Conservation (phyloP, 441 rosid genomes). For the Rhodomyrtus psidioides region DNA sequence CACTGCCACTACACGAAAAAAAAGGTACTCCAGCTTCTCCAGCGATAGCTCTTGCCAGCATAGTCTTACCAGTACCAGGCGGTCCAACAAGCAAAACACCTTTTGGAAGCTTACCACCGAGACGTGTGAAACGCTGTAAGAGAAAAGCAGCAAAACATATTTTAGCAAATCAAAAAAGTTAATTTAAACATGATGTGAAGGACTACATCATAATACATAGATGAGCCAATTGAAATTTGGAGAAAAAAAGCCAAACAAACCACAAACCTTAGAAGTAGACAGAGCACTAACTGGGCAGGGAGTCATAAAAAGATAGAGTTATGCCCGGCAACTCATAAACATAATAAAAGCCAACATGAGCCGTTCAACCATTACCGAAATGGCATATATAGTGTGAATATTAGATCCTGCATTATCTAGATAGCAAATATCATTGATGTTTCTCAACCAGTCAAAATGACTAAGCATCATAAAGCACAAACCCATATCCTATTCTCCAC, state of each 20-base stretch:
- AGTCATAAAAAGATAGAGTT: background rate
- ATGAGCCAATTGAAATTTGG: background rate
- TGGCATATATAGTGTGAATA: background rate
- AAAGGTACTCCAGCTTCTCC: slow-evolving; percentile 99
- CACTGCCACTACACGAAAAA: slow-evolving; percentile 98
- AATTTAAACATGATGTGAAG: background rate
- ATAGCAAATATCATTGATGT: background rate
- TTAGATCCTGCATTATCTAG: background rate
- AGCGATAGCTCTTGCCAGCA: slow-evolving; percentile 98
- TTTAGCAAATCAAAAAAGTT: background rate
- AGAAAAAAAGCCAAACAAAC: background rate
- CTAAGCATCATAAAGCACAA: background rate
- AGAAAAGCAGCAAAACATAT: slow-evolving; percentile 2
- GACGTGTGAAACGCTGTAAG: slow-evolving; percentile 83
- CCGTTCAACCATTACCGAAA: background rate
- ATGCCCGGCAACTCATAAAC: background rate
- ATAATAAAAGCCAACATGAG: background rate
- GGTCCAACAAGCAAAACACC: slow-evolving; percentile 97
- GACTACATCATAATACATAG: background rate
- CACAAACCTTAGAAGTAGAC: background rate
- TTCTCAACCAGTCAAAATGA: background rate
- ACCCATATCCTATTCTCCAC: background rate
- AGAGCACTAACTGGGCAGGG: background rate
- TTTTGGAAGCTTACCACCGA: slow-evolving; percentile 97
- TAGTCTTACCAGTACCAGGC: slow-evolving; percentile 97